Evolutionary conservation across 768 basidiomycete species (phyloP).

Genomic region (Imleria badia): DNA sequence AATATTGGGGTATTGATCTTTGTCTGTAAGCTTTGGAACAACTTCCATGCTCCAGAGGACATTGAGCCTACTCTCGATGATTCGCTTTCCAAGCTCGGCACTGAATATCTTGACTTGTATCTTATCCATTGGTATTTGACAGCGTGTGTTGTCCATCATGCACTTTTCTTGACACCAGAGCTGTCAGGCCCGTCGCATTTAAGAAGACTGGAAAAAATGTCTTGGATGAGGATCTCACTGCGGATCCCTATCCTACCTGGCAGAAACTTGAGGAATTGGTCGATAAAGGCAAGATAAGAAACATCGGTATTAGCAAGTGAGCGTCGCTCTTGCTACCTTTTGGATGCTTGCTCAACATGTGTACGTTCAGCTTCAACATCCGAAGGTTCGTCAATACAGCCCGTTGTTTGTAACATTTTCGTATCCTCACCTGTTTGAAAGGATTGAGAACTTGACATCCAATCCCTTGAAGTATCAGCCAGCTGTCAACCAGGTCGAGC

Average conservation of each 20-base stretch:
- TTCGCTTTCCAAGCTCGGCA: conserved; percentile 57
- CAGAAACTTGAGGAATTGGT: conserved; percentile 77
- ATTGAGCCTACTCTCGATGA: conserved; percentile 68
- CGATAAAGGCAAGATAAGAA: conserved; percentile 70
- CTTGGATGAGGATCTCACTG: conserved; percentile 56
- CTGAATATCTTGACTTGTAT: conserved; percentile 77
- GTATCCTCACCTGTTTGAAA: conserved; percentile 5
- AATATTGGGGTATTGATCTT: neutral
- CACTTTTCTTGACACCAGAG: neutral
- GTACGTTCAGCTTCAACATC: conserved; percentile 54
- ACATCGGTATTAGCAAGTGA: conserved; percentile 85
- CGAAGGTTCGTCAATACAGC: conserved; percentile 34
- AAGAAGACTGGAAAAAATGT: conserved; percentile 50
- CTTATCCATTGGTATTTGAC: conserved; percentile 69
- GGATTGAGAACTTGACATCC: conserved; percentile 62
- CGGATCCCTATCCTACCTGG: conserved; percentile 78
- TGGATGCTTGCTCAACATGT: neutral
- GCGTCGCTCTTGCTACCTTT: conserved; percentile 8
- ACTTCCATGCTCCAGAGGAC: conserved; percentile 71
- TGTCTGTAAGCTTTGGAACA: conserved; percentile 62
- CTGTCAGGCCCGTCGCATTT: conserved; percentile 62
- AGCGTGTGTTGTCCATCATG: neutral
- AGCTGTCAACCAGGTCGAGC: conserved; percentile 78
- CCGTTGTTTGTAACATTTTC: neutral
- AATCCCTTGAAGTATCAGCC: conserved; percentile 59